Evolutionary conservation across 1,139 yeast species (phyloP).

Genomic region (Taphrina flavorubra): DNA sequence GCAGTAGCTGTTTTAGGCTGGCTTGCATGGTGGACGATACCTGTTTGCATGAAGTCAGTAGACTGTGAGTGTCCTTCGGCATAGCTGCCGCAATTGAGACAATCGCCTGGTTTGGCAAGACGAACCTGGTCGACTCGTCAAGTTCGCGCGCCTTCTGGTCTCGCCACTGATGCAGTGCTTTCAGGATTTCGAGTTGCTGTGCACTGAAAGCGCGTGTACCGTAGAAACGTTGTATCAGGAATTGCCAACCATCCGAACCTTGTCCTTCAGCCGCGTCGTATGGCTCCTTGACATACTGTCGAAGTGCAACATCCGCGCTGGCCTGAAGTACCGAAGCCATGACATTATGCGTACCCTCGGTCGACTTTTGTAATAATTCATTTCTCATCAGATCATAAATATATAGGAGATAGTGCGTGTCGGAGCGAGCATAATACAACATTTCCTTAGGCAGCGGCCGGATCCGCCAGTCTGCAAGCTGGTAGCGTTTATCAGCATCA

Average conservation of each 20-base stretch:
- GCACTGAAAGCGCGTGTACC: constrained; percentile 54
- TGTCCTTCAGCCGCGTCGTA: constrained; percentile 46
- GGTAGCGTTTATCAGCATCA: constrained; percentile 91
- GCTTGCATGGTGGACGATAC: constrained; percentile 41
- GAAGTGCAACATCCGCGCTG: constrained; percentile 78
- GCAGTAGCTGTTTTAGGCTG: constrained; percentile 25
- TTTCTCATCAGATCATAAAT: constrained; percentile 79
- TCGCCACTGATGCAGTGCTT: constrained; percentile 78
- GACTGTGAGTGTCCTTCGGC: constrained; percentile 38
- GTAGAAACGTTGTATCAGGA: constrained; percentile 69
- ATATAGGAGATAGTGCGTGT: constrained; percentile 85
- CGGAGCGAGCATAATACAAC: constrained; percentile 89
- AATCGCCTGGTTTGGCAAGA: constrained; percentile 82
- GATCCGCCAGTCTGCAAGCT: constrained; percentile 94
- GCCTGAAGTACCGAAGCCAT: constrained; percentile 70
- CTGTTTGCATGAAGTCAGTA: constrained; percentile 35
- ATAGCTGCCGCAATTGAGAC: constrained; percentile 59
- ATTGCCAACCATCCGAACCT: constrained; percentile 48
- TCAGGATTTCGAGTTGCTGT: constrained; percentile 63
- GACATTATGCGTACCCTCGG: constrained; percentile 52
- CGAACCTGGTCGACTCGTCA: constrained; percentile 83
- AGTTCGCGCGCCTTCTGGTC: constrained; percentile 71
- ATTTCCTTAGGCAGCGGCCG: constrained; percentile 81
- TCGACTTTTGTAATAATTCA: constrained; percentile 56
- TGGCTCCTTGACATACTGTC: constrained; percentile 67